Conservation (phyloP, 805 yeast genomes). For the Yarrowia sp. region DNA sequence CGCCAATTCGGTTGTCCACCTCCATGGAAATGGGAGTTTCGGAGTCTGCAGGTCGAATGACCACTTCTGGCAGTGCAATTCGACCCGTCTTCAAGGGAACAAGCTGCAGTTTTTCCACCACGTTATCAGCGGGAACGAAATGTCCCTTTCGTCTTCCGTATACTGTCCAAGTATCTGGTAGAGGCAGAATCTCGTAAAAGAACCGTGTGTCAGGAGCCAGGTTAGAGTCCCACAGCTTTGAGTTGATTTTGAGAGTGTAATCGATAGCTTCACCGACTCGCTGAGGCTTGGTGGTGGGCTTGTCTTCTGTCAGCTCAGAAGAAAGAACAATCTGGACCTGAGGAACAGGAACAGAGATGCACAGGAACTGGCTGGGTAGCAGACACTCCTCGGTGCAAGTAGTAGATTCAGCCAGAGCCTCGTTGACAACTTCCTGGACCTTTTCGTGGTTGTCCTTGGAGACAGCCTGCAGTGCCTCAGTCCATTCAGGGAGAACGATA, state of each 20-base stretch:
- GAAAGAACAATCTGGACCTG: constrained; percentile 40
- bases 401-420: constrained; percentile 27
- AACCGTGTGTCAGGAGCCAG: constrained; percentile 48
- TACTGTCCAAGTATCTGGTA: constrained; percentile 77
- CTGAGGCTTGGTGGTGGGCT: constrained; percentile 24
- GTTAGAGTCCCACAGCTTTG: constrained; percentile 33
- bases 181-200: constrained; percentile 58
- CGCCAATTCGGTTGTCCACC: constrained; percentile 69
- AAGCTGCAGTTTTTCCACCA: constrained; percentile 49
- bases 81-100: constrained; percentile 82
- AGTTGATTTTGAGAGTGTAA: constrained; percentile 36
- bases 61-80: constrained; percentile 68
- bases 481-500: constrained; percentile 16
- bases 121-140: constrained; percentile 52
- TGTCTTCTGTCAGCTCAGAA: constrained; percentile 15
- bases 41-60: constrained; percentile 51
- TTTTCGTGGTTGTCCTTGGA: constrained; percentile 16
- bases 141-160: constrained; percentile 70
- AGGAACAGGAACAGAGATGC: constrained; percentile 33
- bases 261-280: constrained; percentile 13
- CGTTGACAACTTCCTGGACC: constrained; percentile 22
- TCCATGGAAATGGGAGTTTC: constrained; percentile 55
- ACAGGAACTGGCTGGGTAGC: constrained; percentile 13
- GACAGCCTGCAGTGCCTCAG: constrained; percentile 25
- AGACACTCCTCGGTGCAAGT: not conserved